Conservation (phyloP, 768 basidiomycete species). For the Russula dissimulans region DNA sequence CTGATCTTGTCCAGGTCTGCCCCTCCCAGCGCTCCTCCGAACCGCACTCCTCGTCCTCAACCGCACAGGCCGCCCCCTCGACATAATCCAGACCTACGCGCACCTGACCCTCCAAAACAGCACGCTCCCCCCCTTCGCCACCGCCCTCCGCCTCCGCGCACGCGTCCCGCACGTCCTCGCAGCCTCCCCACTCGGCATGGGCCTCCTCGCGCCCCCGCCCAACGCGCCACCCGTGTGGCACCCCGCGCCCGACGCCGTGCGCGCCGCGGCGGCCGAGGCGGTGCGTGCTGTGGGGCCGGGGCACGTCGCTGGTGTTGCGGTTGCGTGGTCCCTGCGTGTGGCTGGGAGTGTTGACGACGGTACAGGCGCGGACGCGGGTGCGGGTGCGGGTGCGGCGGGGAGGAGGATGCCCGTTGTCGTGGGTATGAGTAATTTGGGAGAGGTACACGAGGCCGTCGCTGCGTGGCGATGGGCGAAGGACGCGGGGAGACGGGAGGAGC, state of each 20-base stretch:
- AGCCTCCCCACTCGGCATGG: conserved; percentile 84
- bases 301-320: conserved; percentile 55
- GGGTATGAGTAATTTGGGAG: conserved; percentile 58
- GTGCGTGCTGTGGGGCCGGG: conserved; percentile 28
- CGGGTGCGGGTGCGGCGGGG: too few relatives aligned
- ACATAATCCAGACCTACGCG: conserved; percentile 72
- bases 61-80: conserved; percentile 45
- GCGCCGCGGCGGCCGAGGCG: conserved; percentile 35
- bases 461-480: conserved; percentile 57
- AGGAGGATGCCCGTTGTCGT: conserved; percentile 51
- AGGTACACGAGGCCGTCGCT: conserved; percentile 65
- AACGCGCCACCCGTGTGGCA: conserved; percentile 58
- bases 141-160: conserved; percentile 52
- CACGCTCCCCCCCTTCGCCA: conserved; percentile 46
- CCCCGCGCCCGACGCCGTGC: conserved; percentile 52
- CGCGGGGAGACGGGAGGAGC: conserved; percentile 26
- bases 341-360: neutral
- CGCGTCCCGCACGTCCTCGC: conserved; percentile 58
- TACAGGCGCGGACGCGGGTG: too few relatives aligned
- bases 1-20: conserved; percentile 56
- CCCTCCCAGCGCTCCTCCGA: conserved; percentile 77
- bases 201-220: conserved; percentile 44
- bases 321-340: conserved; percentile 57
- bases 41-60: conserved; percentile 57
- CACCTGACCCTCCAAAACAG: conserved; percentile 71